These are phyloP conservation scores for Begonia loranthoides DNA, from an alignment of 306 rosid species.

Conservation along the genomic window DNA sequence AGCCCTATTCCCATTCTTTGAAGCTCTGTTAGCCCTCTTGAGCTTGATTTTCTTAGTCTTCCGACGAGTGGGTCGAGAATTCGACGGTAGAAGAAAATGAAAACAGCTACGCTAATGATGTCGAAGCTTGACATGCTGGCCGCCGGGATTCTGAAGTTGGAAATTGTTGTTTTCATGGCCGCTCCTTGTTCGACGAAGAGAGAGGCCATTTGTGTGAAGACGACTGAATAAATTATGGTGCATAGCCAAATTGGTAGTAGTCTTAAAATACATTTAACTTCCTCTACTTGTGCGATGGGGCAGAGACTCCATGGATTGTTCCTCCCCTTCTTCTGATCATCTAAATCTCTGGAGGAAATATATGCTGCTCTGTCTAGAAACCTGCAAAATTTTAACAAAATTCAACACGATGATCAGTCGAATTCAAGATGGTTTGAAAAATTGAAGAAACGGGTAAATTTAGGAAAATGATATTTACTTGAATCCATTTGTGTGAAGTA, in stretches of 20 bases:
- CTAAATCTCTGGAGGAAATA: slow-evolving; percentile 67
- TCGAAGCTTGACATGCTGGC: slow-evolving; percentile 99
- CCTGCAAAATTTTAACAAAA: slow-evolving; percentile 21
- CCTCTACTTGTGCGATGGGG: slow-evolving; percentile 86
- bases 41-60: slow-evolving; percentile 45
- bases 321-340: slow-evolving; percentile 24
- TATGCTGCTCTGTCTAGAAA: slow-evolving; percentile 88
- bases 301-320: slow-evolving; percentile 70
- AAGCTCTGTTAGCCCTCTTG: slow-evolving; percentile 76
- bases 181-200: slow-evolving; percentile 99
- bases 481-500: slow-evolving; percentile 88
- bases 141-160: slow-evolving; percentile 67
- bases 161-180: slow-evolving; percentile 73
- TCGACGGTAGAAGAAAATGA: slow-evolving; percentile 81
- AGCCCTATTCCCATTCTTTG: slow-evolving; percentile 98
- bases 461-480: slow-evolving; percentile 39
- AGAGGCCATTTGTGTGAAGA: slow-evolving; percentile 97
- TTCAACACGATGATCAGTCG: no score
- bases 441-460: not conserved
- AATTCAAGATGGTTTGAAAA: no score
- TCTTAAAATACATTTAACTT: slow-evolving; percentile 88
- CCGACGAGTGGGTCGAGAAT: slow-evolving; percentile 72
- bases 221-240: slow-evolving; percentile 93
- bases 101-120: slow-evolving; percentile 71
- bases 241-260: slow-evolving; percentile 98